Percentiles rank a stretch among this genome's conserved stretches.
Conservation (phyloP, 176 grass and related monocot species). For the Musa troglodytarum region DNA sequence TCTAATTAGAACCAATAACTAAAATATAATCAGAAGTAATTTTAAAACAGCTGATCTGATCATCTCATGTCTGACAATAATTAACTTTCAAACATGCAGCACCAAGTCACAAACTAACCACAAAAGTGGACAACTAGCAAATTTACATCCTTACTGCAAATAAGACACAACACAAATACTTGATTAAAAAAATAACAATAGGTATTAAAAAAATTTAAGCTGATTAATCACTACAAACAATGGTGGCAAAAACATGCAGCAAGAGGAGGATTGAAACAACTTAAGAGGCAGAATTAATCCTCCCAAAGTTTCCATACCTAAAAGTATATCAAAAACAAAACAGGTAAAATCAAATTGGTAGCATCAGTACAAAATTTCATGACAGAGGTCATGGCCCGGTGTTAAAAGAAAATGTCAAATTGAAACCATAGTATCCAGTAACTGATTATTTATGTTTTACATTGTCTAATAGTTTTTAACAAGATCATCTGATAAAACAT, state of each 20-base stretch:
- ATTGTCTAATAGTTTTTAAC: too few relatives aligned
- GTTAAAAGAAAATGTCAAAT: not conserved
- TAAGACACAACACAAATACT: too few relatives aligned
- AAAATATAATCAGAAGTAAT: not conserved
- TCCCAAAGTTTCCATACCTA: not conserved
- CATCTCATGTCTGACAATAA: too few relatives aligned
- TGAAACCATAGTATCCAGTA: not conserved
- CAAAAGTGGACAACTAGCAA: too few relatives aligned
- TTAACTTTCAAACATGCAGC: too few relatives aligned
- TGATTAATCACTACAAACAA: not conserved
- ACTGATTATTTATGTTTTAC: too few relatives aligned
- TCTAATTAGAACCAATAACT: not conserved
- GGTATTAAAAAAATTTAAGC: too few relatives aligned
- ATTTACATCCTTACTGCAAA: too few relatives aligned
- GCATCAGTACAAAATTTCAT: not conserved
- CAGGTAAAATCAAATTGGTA: not conserved
- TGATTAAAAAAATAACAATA: too few relatives aligned
- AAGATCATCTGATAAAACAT: too few relatives aligned
- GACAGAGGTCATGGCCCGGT: not conserved
- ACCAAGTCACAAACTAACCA: too few relatives aligned
- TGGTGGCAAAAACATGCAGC: not conserved
- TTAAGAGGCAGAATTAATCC: not conserved
- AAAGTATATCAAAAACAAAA: not conserved
- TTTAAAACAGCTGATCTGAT: too few relatives aligned
- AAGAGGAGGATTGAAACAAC: not conserved